phyloP scores from a whole-genome alignment of 768 basidiomycete species.

The Strobilomyces dryophilus region DNA sequence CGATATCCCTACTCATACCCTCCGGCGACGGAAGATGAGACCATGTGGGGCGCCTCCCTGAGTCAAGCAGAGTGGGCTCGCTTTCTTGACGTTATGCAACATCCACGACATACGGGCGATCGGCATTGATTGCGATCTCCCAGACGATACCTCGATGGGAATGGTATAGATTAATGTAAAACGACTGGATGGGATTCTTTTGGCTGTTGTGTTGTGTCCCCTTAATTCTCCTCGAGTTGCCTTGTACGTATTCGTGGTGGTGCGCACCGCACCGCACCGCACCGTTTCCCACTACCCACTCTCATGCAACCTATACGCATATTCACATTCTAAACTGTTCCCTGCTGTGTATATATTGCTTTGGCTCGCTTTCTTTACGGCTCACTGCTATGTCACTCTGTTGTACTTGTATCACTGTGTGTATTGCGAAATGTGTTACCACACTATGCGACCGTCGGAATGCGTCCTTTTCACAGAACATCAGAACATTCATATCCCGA shows the following conservation, averaged over 20 bases:
- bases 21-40: conserved; percentile 47
- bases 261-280: conserved; percentile 13
- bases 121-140: conserved; percentile 20
- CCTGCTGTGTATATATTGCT: conserved; percentile 11
- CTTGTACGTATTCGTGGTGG: conserved; percentile 25
- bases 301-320: conserved; percentile 18
- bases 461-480: neutral
- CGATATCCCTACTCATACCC: conserved; percentile 39
- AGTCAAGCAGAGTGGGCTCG: conserved; percentile 72
- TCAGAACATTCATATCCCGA: conserved; percentile 13
- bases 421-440: neutral
- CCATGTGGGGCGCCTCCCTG: conserved; percentile 75
- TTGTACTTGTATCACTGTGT: conserved; percentile 21
- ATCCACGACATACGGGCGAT: conserved; percentile 32
- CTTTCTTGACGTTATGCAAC: conserved; percentile 62
- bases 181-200: conserved; percentile 23
- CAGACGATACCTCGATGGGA: conserved; percentile 9
- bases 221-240: conserved; percentile 11
- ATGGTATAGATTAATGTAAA: conserved; percentile 26
- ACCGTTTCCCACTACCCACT: conserved; percentile 3
- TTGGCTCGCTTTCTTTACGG: neutral
- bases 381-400: conserved; percentile 16
- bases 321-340: conserved; percentile 15
- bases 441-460: neutral
- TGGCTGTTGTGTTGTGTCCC: conserved; percentile 18